Conservation (phyloP, 2,329 filamentous ascomycete genomes). For the Pseudocercospora pini-densiflorae region DNA sequence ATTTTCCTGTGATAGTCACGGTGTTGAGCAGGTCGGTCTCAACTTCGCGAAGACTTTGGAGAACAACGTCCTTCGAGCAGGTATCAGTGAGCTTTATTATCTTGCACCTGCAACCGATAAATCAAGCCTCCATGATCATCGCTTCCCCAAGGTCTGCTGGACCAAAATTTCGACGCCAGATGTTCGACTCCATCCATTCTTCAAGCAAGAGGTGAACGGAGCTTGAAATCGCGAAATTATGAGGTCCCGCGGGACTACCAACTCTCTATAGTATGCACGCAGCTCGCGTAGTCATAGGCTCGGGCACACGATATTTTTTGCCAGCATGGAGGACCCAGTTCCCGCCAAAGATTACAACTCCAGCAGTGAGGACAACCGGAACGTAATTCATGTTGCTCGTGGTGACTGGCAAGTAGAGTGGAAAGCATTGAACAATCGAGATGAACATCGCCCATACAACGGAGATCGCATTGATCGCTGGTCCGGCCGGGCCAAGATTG, state of each 20-base stretch:
- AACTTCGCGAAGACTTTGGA: conserved; percentile 63
- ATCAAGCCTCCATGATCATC: conserved; percentile 34
- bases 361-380: too few species aligned
- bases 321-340: too few species aligned
- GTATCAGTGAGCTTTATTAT: conserved; percentile 62
- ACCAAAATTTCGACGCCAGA: conserved; percentile 23
- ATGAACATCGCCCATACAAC: too few species aligned
- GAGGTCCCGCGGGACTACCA: neutral
- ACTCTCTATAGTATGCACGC: too few species aligned
- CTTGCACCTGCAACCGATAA: conserved; percentile 38
- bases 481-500: too few species aligned
- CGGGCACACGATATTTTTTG: too few species aligned
- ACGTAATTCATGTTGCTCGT: too few species aligned
- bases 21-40: conserved; percentile 81
- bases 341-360: too few species aligned
- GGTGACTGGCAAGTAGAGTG: too few species aligned
- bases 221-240: neutral
- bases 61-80: conserved; percentile 65
- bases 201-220: conserved; percentile 2
- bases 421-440: too few species aligned
- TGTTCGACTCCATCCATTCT: conserved; percentile 33
- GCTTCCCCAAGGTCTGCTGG: conserved; percentile 40
- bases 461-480: too few species aligned
- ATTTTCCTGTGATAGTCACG: conserved; percentile 94
- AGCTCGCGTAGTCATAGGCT: too few species aligned